Evolutionary conservation across 768 basidiomycete genomes (phyloP).

Genomic region (Leccinum variicolor): DNA sequence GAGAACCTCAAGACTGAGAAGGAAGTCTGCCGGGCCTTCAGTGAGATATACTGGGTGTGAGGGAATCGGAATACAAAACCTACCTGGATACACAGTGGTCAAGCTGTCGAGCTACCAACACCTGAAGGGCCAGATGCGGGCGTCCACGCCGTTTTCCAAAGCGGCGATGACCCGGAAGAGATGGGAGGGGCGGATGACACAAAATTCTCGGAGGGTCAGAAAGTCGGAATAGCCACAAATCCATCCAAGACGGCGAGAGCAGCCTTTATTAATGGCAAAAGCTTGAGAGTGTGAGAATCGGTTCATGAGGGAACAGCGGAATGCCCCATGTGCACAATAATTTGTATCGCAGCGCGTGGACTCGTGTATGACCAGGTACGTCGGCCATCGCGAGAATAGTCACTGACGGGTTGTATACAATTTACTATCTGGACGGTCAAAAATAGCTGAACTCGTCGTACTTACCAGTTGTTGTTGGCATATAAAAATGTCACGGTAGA

Average conservation of each 20-base stretch:
- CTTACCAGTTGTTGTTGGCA: background rate
- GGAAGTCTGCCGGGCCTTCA: background rate
- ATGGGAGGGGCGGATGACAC: background rate
- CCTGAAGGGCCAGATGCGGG: background rate
- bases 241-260: background rate
- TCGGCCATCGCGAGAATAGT: background rate
- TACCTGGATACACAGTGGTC: background rate
- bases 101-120: background rate
- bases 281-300: background rate
- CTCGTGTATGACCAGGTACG: background rate
- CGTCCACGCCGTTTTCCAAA: background rate
- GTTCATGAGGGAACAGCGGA: slow-evolving; percentile 8
- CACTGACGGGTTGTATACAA: background rate
- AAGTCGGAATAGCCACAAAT: background rate
- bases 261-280: slow-evolving; percentile 9
- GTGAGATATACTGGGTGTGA: background rate
- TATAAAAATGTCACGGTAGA: background rate
- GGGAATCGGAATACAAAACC: background rate
- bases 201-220: background rate
- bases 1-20: background rate
- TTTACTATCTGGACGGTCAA: background rate
- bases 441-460: background rate
- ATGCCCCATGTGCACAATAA: slow-evolving; percentile 5
- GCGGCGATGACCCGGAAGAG: background rate
- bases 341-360: slow-evolving; percentile 10